Evolutionary conservation across 257 asterid genomes (phyloP), one percentile per base, ranked within the genome.

Genomic region (Verbascum thapsus): DNA sequence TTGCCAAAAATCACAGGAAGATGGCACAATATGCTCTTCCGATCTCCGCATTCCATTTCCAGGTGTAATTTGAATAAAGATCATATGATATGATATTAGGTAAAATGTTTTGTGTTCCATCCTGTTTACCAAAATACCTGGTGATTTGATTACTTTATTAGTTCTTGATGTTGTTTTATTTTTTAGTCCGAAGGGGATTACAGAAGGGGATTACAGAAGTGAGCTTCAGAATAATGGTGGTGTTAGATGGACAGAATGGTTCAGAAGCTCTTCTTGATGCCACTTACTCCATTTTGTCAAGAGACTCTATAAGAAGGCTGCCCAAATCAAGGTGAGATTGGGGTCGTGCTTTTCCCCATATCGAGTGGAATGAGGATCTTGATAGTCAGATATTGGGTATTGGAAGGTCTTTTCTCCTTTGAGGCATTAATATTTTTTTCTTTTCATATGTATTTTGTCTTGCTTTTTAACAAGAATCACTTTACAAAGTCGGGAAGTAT

Each of bases 161-260:
- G n/a, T 42, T 34, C 9, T 10, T 49, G 35, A n/a, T 51, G n/a
- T n/a, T n/a, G 16, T 26, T 6, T 19, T 47, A 35, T 38, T 18
- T 67, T n/a, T 50, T 89, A 97, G 94, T 73, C 79, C 81, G 44
- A 60, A 64, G 45, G 97, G 90, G 70, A 70, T 84, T n/a, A n/a
- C n/a, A n/a, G n/a, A n/a, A n/a, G n/a, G n/a, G n/a, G n/a, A n/a
- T n/a, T 47, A 82, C 74, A 13, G 96, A 83, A 81, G 94, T 90
- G 63, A 72, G 75, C 47, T 94, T 84, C 78, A 96, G 88, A 58
- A 63, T 89, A 57, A 77, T 85, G 81, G 99, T 95, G 40, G 91
- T 92, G 61, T 92, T 92, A 62, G 99, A 92, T 77, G 99, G 99
- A 70, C 99, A 92, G 61, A 92, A 89, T 69, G 99, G 99, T 65